Evolutionary conservation across 129 eudicot genomes (phyloP).

Genomic region (Solidago caesia): DNA sequence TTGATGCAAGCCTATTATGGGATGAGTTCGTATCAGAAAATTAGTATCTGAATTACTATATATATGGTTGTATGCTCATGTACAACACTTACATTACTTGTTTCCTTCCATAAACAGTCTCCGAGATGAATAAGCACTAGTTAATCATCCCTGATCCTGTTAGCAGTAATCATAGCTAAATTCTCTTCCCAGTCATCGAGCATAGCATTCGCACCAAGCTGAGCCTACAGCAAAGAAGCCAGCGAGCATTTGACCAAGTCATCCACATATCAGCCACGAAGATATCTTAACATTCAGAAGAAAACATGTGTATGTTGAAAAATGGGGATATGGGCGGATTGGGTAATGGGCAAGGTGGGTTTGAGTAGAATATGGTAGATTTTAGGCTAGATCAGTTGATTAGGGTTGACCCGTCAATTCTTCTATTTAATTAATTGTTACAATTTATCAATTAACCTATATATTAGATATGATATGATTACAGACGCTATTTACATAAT

Average conservation of each 20-base stretch:
- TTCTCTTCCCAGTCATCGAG: conserved; percentile 95
- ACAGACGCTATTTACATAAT: no score
- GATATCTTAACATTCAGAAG: background rate
- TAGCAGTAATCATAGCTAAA: conserved; percentile 90
- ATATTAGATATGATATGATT: no score
- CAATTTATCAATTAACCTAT: background rate
- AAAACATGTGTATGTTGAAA: background rate
- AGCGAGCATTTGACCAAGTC: background rate
- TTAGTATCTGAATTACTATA: background rate
- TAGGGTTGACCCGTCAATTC: background rate
- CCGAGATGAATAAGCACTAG: conserved; percentile 95
- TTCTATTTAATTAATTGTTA: background rate
- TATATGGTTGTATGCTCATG: conserved; percentile 12
- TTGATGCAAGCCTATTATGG: no score
- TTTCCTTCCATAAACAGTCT: conserved; percentile 91
- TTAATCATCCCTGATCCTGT: conserved; percentile 87
- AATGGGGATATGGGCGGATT: background rate
- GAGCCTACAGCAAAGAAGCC: conserved; percentile 29
- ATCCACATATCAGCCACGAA: background rate
- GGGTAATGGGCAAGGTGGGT: conserved; percentile 2
- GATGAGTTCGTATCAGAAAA: no score
- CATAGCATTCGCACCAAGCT: conserved; percentile 66
- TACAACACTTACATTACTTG: conserved; percentile 67
- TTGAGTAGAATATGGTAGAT: background rate
- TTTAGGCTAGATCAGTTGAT: background rate